phyloP scores from a whole-genome alignment of 2,329 filamentous ascomycete genomes.

The Akanthomyces muscarius region DNA sequence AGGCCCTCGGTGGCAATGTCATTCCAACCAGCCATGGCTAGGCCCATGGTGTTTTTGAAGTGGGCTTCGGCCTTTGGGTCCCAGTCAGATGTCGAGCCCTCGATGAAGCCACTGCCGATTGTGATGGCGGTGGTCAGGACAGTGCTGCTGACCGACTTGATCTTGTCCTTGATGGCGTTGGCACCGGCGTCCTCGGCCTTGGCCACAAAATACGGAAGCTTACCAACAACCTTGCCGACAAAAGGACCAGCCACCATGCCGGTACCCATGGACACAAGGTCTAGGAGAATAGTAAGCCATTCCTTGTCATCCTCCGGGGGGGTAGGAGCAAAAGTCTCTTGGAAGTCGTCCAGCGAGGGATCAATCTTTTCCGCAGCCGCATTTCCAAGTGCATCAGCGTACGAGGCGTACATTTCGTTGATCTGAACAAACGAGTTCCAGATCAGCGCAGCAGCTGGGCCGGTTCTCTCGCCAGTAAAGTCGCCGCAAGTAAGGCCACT shows the following conservation, averaged over 20 bases:
- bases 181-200: not conserved
- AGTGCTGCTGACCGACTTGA: not conserved
- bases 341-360: constrained; percentile 21
- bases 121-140: not conserved
- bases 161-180: constrained; percentile 3
- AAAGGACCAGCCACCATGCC: constrained; percentile 24
- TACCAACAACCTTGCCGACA: constrained; percentile 23
- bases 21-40: not conserved
- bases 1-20: not conserved
- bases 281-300: constrained; percentile 28
- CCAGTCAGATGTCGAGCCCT: not conserved
- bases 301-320: constrained; percentile 19
- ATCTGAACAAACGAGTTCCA: constrained; percentile 26
- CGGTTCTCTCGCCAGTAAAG: constrained; percentile 19
- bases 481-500: constrained; percentile 3
- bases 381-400: not conserved
- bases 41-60: not conserved
- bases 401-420: constrained; percentile 21
- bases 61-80: not conserved
- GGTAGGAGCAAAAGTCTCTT: constrained; percentile 19
- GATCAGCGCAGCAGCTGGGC: constrained; percentile 22
- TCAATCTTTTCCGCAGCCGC: constrained; percentile 20
- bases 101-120: not conserved
- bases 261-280: constrained; percentile 28
- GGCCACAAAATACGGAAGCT: constrained; percentile 9